Evolutionary conservation across 805 yeast species (phyloP), one percentile per base, ranked within the genome.

Genomic region (Wickerhamomyces xylosicus): DNA sequence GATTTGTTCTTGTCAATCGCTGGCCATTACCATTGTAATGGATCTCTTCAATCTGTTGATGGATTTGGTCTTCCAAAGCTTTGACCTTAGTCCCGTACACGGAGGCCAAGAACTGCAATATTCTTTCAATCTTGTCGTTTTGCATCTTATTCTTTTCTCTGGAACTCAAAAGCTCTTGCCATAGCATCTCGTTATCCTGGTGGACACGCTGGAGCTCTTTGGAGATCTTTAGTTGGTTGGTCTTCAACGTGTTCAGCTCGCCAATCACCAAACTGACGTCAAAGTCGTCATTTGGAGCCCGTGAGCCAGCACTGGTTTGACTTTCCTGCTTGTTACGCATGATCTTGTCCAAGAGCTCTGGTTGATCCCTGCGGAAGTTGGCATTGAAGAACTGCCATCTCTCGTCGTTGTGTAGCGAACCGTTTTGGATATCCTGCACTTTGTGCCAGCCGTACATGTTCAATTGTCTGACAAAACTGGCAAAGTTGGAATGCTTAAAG

Each of bases 381-480:
- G 92, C 87, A 46, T 87, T 85, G 45, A 77, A 79, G 63, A 92
- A 92, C 59, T 87, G 94, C 84, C 89, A 81, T 40, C 77, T 72
- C 52, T 92, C 97, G 41, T 89, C 96, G 33, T 63, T 62, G 40
- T 72, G 69, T 42, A 78, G 61, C 4, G 89, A 72, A 3, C 94
- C 97, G 19, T 82, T 72, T 41, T 64, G 83, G 18, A 89, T 77
- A 60, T 92, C 97, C 61, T 92, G 98, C 4, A 92, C 92, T 61
- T 92, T 92, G 64, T 89, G 97, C 96, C 97, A 92, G 10, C 98
- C 98, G 57, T 92, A 92, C 98, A 92, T 90, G 62, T 90, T 90
- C 52, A 90, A 69, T 57, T 90, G 98, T 45, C 98, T 76, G 14
- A 92, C 97, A 69, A 92, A 92, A 25, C 92, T 79, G 17, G 97